phyloP scores from a whole-genome alignment of 1,284 basidiomycete genomes.

The Irpex sp. region DNA sequence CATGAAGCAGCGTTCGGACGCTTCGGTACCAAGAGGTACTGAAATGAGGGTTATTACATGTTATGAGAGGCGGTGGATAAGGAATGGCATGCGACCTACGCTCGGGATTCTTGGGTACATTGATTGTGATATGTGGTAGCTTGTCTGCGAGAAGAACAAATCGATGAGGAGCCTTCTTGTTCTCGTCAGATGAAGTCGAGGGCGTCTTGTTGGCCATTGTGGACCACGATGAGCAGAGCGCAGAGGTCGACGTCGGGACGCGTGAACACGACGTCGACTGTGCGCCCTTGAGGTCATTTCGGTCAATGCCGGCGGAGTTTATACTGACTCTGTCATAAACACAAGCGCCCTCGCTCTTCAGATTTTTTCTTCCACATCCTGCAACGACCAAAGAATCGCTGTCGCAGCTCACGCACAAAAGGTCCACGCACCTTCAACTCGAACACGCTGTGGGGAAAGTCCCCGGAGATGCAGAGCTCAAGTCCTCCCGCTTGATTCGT shows the following conservation, averaged over 20 bases:
- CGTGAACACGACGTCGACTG: not conserved
- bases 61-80: not conserved
- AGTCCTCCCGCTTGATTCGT: constrained; percentile 36
- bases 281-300: not conserved
- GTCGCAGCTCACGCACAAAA: constrained; percentile 77
- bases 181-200: not conserved
- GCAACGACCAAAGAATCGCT: constrained; percentile 76
- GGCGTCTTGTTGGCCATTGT: not conserved
- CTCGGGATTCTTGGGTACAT: not conserved
- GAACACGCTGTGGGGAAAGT: constrained; percentile 81
- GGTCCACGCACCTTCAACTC: constrained; percentile 37
- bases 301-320: not conserved
- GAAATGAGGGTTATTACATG: not conserved
- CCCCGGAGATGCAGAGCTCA: constrained; percentile 78
- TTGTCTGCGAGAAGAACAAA: not conserved
- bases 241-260: not conserved
- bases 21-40: constrained; percentile 23
- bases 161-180: not conserved
- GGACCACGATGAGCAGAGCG: not conserved
- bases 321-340: not conserved
- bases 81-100: not conserved
- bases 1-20: constrained; percentile 72
- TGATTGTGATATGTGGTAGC: not conserved
- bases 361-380: constrained; percentile 13
- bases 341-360: not conserved